Base-by-base conservation (phyloP, 306 rosid species). In the Macrotyloma uniflorum region DNA sequence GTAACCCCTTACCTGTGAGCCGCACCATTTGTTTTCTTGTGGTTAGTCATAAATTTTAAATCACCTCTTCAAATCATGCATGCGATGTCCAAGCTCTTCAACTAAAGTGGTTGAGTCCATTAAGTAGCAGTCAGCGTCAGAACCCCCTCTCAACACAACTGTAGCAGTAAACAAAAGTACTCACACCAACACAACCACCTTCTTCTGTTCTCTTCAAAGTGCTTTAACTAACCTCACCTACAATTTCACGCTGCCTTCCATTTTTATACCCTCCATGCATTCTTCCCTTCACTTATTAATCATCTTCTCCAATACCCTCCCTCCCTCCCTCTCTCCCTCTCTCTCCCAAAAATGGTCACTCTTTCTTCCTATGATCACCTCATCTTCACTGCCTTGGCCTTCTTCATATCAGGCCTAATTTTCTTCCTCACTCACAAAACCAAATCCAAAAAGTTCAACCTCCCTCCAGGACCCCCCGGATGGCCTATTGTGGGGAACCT, bases 401-500 rank as follows among this genome's bases (percentile, higher is more conserved):
- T 94, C 18, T 24, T 89, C 63, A 0, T 96, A 9, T 82, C 99
- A 4, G 64, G 64, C 64, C 61, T 91, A 0, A 73, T 89, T 72
- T 75, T 94, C 85, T 26, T 93, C 20, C 51, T 91, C 53, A 77
- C 82, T 33, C 83, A 58, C 0, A 89, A 83, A 73, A 19, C 82
- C 67, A 86, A 88, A 32, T 86, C 93, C 16, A 88, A 70, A 11
- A 50, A 11, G 6, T 82, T 51, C 14, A 88, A 84, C 45, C 97
- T 94, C 8, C 98, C 98, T 0, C 97, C 97, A 1, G 95, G 97
- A 0, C 98, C 98, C 11, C 95, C 92, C 0, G 98, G 97, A 0
- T 94, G 98, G 98, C 98, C 98, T 4, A 33, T 94, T 18, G 97
- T 92, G 3, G 98, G 98, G 1, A 94, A 94, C 82, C 97, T 94